Evolutionary conservation across 768 basidiomycete genomes (phyloP).

Genomic region (Lentinula raphanica): DNA sequence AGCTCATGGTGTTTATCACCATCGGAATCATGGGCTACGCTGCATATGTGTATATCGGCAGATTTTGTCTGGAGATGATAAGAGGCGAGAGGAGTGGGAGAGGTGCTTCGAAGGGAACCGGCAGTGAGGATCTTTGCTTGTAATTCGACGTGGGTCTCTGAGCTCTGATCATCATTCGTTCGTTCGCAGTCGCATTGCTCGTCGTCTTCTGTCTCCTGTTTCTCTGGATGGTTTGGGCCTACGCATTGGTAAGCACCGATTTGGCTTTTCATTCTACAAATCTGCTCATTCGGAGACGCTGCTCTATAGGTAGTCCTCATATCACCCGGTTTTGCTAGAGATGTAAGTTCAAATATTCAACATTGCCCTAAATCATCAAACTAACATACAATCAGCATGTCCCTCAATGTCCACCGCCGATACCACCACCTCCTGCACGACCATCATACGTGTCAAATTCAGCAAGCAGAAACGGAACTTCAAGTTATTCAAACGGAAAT

Average conservation of each 20-base stretch:
- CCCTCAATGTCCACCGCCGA: constrained; percentile 13
- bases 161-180: not conserved
- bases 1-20: constrained; percentile 58
- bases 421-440: constrained; percentile 6
- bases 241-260: constrained; percentile 51
- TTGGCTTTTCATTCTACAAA: not conserved
- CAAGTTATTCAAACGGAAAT: no score
- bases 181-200: constrained; percentile 57
- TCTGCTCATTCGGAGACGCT: no score
- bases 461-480: not conserved
- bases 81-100: constrained; percentile 35
- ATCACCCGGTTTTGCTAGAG: constrained; percentile 61
- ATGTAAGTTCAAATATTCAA: constrained; percentile 48
- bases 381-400: constrained; percentile 18
- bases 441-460: not conserved
- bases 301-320: constrained; percentile 52
- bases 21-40: constrained; percentile 61
- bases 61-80: constrained; percentile 72
- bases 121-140: constrained; percentile 58
- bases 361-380: not conserved
- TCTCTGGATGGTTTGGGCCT: constrained; percentile 76
- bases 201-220: constrained; percentile 58
- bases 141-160: no score
- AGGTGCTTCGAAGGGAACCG: constrained; percentile 45
- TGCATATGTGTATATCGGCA: constrained; percentile 72